Percentiles rank a stretch among this genome's conserved stretches.
Conservation (phyloP, 805 yeast genomes). For the Maudiozyma pseudohumilis region DNA sequence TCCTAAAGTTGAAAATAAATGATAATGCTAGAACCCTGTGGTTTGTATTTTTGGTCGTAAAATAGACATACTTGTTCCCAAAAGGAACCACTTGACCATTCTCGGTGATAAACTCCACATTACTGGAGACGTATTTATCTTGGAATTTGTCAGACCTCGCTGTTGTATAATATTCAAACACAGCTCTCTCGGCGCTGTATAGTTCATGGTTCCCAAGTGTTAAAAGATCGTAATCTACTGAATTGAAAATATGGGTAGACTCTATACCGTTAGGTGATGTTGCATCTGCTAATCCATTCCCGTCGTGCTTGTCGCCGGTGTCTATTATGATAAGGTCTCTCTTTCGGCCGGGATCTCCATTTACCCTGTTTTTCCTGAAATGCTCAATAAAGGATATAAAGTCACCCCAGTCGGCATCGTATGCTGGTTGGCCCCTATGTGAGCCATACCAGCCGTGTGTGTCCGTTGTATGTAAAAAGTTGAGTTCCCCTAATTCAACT, state of each 20-base stretch:
- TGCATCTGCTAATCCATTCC: constrained; percentile 81
- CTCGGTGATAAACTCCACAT: constrained; percentile 48
- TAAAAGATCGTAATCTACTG: constrained; percentile 62
- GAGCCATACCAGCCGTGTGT: constrained; percentile 97
- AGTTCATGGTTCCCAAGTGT: constrained; percentile 91
- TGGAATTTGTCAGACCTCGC: constrained; percentile 43
- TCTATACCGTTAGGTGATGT: constrained; percentile 60
- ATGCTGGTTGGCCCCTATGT: constrained; percentile 67
- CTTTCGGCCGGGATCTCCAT: constrained; percentile 24
- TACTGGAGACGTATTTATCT: constrained; percentile 58
- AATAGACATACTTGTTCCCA: constrained; percentile 58
- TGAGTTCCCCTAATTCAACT: constrained; percentile 60
- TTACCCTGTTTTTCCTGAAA: constrained; percentile 30
- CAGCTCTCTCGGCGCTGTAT: constrained; percentile 54
- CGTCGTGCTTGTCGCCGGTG: constrained; percentile 91
- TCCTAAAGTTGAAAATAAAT: constrained; percentile 65
- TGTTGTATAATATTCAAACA: constrained; percentile 52
- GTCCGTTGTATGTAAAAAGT: constrained; percentile 90
- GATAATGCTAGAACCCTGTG: constrained; percentile 58
- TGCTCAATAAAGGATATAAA: constrained; percentile 57
- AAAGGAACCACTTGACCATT: constrained; percentile 44
- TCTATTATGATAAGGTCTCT: constrained; percentile 66
- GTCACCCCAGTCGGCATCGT: constrained; percentile 89
- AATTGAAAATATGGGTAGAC: constrained; percentile 53
- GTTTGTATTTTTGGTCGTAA: constrained; percentile 47